Base-by-base conservation (phyloP, 1,139 yeast genomes). In the Scheffersomyces quercinus region DNA sequence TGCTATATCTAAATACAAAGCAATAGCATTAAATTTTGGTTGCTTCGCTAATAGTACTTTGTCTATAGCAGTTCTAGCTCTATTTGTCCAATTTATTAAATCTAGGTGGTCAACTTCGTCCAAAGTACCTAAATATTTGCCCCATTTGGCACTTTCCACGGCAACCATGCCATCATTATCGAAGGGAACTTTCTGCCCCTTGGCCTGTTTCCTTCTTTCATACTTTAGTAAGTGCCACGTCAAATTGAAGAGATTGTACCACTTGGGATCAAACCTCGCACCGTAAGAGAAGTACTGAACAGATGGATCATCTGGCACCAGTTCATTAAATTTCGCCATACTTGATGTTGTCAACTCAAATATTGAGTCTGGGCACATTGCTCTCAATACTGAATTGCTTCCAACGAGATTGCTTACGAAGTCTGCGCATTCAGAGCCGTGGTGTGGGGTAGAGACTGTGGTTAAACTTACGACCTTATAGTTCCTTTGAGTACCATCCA, bases 151-250 rank as follows among this genome's bases (percentile, higher is more conserved):
- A 47, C 95, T 86, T 34, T 73, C 70, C 1, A 88, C 86, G 49
- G 93, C 84, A 1, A 90, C 96, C 66, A 90, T 64, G 0, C 97
- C 97, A 65, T 90, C 97, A 60, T 88, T 90, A 29, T 79, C 84
- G 9, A 57, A 39, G 42, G 28, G 26, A 79, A 79, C 30, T 71
- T 64, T n/a, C 42, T 39, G 3, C 30, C 42, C 13, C 45, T 44
- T 11, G 40, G 36, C 28, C 15, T 6, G 7, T 14, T 30, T 38
- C 14, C 28, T 8, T 35, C 36, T 36, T 33, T 48, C 40, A 28
- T 42, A 37, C 14, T 43, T 42, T 34, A 88, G 77, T 3, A 86
- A 69, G 33, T 68, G 68, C 85, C 93, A 86, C 0, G 93, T 75
- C 7, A 77, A 62, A 38, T 73, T 72, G 54, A 88, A 86, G 2